Evolutionary conservation across 1,284 basidiomycete genomes (phyloP), one percentile per base, ranked within the genome.

Genomic region (Takashimella koratensis): DNA sequence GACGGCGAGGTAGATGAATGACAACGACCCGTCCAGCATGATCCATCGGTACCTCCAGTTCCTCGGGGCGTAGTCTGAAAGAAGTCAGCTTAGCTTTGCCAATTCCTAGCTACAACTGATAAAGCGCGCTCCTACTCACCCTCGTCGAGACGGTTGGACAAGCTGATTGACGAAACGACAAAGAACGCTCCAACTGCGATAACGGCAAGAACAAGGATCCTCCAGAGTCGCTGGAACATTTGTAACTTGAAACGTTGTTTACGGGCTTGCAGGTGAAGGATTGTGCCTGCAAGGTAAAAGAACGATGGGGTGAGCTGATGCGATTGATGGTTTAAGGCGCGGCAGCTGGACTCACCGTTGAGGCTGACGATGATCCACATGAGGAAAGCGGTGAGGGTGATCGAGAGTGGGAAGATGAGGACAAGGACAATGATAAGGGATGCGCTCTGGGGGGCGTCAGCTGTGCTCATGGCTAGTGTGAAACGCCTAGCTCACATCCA

Each of bases 11-110:
- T 92, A 96, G 30, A 96, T 83, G 25, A 92, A 79, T 1, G 88
- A 84, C 25, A 98, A 81, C 81, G 91, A 97, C n/a, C 93, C 96
- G 66, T 98, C 96, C 43, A 98, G 81, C 13, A 98, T 78, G 83
- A 93, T 91, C 96, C 96, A 99, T 48, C 94, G 84, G 50, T 85
- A 83, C 60, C 83, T 83, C 95, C 95, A 98, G n/a, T 90, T 89
- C 58, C 87, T 86, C 2, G 94, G 88, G 5, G 90, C 87, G 68
- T 95, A 98, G 69, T 95, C 90, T 91, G 56, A 6, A 25, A 10
- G 30, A 3, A n/a, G 22, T 6, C 36, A 53, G 51, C 41, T n/a
- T n/a, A n/a, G n/a, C n/a, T n/a, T n/a, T n/a, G n/a, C 50, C 3
- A 12, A 41, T 23, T 43, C 1, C 3, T 30, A 43, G 16, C 24